These are phyloP conservation scores for Spathaspora sp. DNA, from an alignment of 1,139 yeast genomes.

Conservation along the genomic window DNA sequence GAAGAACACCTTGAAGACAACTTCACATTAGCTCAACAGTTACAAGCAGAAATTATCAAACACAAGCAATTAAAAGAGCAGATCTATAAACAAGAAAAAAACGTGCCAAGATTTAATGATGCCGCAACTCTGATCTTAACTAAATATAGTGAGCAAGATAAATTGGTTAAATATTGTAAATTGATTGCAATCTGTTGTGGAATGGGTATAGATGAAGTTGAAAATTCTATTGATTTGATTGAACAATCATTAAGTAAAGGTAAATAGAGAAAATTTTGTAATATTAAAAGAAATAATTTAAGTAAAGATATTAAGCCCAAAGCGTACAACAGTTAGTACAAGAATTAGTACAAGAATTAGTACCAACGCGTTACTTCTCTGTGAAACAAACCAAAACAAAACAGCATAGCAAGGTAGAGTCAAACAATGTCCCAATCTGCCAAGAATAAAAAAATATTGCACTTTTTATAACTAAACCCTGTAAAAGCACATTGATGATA, in stretches of 20 bases:
- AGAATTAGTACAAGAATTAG: no score
- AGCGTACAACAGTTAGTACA: no score
- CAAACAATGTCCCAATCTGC: no score
- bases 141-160: slow-evolving; percentile 33
- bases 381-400: no score
- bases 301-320: no score
- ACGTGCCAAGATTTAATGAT: slow-evolving; percentile 20
- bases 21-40: slow-evolving; percentile 6
- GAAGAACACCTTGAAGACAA: not conserved
- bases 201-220: slow-evolving; percentile 43
- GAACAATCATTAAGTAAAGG: slow-evolving; percentile 31
- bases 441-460: no score
- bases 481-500: no score
- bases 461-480: no score
- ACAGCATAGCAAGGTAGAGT: no score
- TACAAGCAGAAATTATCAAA: slow-evolving; percentile 21
- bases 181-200: slow-evolving; percentile 47
- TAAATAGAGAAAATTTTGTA: slow-evolving; percentile 5
- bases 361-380: no score
- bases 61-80: slow-evolving; percentile 19
- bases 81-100: slow-evolving; percentile 22
- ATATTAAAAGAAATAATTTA: not conserved
- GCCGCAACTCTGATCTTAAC: slow-evolving; percentile 25
- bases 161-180: slow-evolving; percentile 41
- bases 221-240: slow-evolving; percentile 41